Percentiles rank a stretch among this genome's conserved stretches.
Conservation (phyloP, 345 rosid species). For the Atalantia buxifolia region DNA sequence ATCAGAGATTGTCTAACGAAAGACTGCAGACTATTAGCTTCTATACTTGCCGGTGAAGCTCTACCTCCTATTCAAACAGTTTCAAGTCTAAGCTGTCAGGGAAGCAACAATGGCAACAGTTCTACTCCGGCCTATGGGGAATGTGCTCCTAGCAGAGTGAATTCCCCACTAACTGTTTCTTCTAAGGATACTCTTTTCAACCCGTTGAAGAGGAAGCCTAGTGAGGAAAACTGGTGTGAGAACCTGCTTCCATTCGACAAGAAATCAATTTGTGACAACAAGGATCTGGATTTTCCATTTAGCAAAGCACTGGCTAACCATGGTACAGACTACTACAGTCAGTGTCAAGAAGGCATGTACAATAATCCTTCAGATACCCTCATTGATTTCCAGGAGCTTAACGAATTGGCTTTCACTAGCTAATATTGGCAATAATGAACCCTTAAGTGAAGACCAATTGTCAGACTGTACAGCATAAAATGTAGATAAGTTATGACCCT, state of each 20-base stretch:
- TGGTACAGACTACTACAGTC: slow-evolving; percentile 16
- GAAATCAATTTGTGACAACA: slow-evolving; percentile 13
- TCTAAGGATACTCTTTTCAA: slow-evolving; percentile 16
- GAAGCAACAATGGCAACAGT: slow-evolving; percentile 16
- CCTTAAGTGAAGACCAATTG: neutral
- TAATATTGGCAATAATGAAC: slow-evolving; percentile 16
- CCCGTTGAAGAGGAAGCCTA: slow-evolving; percentile 27
- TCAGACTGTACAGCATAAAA: slow-evolving; percentile 9
- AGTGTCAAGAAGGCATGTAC: slow-evolving; percentile 22
- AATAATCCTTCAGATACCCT: slow-evolving; percentile 18
- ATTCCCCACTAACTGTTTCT: slow-evolving; percentile 26
- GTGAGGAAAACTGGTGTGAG: slow-evolving; percentile 16
- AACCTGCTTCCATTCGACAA: slow-evolving; percentile 13
- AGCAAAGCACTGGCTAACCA: neutral
- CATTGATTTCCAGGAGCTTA: slow-evolving; percentile 22
- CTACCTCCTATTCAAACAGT: slow-evolving; percentile 26
- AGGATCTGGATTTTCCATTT: slow-evolving; percentile 12
- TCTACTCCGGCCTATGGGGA: slow-evolving; percentile 4
- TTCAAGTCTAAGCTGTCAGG: slow-evolving; percentile 21
- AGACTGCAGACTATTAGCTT: slow-evolving; percentile 36
- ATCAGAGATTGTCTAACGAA: slow-evolving; percentile 33
- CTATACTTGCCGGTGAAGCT: slow-evolving; percentile 30
- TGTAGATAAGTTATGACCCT: neutral
- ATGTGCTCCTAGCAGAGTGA: slow-evolving; percentile 5
- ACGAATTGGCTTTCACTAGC: slow-evolving; percentile 20